A percentile compares a stretch with the other conserved stretches of the same genome.
These are phyloP conservation scores for Bruguiera parviflora DNA, from an alignment of 345 rosid genomes.

Conservation along the genomic window DNA sequence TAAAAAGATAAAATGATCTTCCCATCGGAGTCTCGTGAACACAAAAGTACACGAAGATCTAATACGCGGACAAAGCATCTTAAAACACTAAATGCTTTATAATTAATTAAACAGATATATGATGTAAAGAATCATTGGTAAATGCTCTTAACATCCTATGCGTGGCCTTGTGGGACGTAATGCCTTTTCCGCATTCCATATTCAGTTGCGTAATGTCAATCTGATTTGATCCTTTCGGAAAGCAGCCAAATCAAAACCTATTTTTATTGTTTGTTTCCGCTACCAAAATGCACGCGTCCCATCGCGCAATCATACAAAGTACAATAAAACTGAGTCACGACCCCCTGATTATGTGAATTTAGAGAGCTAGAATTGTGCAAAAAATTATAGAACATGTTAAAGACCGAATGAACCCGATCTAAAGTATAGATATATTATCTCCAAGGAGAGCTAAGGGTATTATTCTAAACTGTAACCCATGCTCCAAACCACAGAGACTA, in stretches of 20 bases:
- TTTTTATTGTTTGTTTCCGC: neutral
- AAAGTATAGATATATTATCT: too few relatives aligned
- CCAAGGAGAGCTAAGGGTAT: too few relatives aligned
- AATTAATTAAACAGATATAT: conserved; percentile 19
- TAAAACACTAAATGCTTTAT: conserved; percentile 55
- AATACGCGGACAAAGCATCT: conserved; percentile 36
- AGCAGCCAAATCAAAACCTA: conserved; percentile 9
- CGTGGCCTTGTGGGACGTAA: conserved; percentile 36
- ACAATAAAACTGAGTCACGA: neutral
- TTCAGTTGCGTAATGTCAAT: conserved; percentile 11
- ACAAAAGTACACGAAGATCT: conserved; percentile 26
- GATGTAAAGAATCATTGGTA: conserved; percentile 39
- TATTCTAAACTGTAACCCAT: too few relatives aligned
- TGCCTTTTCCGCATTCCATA: conserved; percentile 26
- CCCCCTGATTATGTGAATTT: neutral
- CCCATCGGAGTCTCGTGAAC: conserved; percentile 21
- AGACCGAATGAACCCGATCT: too few relatives aligned
- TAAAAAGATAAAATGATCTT: conserved; percentile 16
- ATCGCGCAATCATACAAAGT: neutral
- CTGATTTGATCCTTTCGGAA: conserved; percentile 29
- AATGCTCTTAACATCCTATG: conserved; percentile 17
- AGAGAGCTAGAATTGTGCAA: too few relatives aligned
- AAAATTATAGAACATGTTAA: too few relatives aligned
- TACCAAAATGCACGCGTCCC: conserved; percentile 5
- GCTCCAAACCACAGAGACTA: too few relatives aligned